Percentiles rank a stretch among this genome's conserved stretches.
These are phyloP conservation scores for Wallacemonas sp. DNA, from an alignment of 208 protist species.

Conservation along the genomic window DNA sequence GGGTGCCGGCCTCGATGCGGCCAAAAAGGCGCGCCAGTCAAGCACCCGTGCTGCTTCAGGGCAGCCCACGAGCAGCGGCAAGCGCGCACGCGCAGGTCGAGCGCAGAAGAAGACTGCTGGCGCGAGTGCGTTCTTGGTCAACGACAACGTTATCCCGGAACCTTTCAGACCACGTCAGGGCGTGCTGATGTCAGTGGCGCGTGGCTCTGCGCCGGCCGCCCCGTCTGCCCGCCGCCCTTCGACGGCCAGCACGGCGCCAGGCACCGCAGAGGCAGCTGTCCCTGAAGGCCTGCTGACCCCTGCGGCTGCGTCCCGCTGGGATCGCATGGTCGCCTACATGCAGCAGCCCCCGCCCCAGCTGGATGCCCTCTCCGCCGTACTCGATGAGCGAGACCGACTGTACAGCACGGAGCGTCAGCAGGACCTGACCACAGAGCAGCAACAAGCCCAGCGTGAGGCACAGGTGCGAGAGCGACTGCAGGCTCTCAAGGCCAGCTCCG, in stretches of 20 bases:
- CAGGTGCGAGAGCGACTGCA: constrained; percentile 25
- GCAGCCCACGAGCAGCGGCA: neutral
- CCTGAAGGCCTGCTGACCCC: constrained; percentile 3
- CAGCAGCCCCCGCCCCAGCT: constrained; percentile 31
- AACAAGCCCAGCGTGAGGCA: constrained; percentile 31
- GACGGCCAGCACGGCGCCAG: neutral
- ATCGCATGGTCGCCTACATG: constrained; percentile 3
- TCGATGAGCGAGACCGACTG: constrained; percentile 53
- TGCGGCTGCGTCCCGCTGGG: neutral
- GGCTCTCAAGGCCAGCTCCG: constrained; percentile 1
- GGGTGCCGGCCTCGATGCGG: constrained; percentile 2
- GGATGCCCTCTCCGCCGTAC: constrained; percentile 27
- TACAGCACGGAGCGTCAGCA: constrained; percentile 34
- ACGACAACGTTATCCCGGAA: neutral
- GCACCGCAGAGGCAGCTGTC: neutral
- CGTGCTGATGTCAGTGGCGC: constrained; percentile 2
- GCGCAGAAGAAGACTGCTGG: neutral
- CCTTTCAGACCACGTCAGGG: constrained; percentile 12
- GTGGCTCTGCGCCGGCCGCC: neutral
- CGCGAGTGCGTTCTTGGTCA: constrained; percentile 18
- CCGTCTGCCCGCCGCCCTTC: neutral
- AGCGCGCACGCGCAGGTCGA: neutral
- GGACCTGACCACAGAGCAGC: constrained; percentile 34
- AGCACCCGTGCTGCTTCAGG: neutral
- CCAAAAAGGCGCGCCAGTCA: neutral